Base-by-base conservation (phyloP, 2,329 filamentous ascomycete genomes). In the Pestalotiopsis sp. region DNA sequence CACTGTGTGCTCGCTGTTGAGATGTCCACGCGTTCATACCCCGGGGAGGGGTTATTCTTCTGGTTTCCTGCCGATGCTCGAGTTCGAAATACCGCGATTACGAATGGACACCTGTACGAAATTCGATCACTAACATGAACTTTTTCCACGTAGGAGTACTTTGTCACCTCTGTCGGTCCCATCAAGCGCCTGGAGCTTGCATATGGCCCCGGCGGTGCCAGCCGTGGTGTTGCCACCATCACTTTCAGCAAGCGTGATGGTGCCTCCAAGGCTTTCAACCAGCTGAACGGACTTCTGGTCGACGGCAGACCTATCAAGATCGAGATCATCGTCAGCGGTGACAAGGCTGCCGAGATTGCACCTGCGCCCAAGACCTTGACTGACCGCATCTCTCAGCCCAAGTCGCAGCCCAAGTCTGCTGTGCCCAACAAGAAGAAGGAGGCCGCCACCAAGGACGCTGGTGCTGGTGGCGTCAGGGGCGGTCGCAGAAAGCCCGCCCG, bases 251-350 rank as follows among this genome's bases (percentile, higher is more conserved):
- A 93, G 77, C 83, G 91, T 31, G 93, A 94, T 74, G 93, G 92
- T 72, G 96, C 95, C 73, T 90, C 90, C 78, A 93, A 94, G 83
- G 96, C 96, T 70, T 93, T 94, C 75, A 88, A 91, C 76, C 90
- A 92, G 72, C 86, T 97, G 75, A 97, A 99, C 77, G 94, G 94
- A 71, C 89, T 98, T 69, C 89, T 96, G 67, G 94, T 99, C 70
- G 96, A 99, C 82, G 91, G 91, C 77, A 90, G 91, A 73, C 93
- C 94, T 31, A 95, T 99, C 85, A 97, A 95, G 92, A 94, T 99
- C 76, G 95, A 98, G 82, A 91, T 99, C 72, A 90, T 99, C 68
- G 89, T 97, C 71, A 92, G 93, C 78, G 93, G 93, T 63, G 89
- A 90, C 60, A 88, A 90, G 73, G 90, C 91, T 61, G 90, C 92